Conservation (phyloP, 2,329 filamentous ascomycete species). For the Claviceps spartinae region DNA sequence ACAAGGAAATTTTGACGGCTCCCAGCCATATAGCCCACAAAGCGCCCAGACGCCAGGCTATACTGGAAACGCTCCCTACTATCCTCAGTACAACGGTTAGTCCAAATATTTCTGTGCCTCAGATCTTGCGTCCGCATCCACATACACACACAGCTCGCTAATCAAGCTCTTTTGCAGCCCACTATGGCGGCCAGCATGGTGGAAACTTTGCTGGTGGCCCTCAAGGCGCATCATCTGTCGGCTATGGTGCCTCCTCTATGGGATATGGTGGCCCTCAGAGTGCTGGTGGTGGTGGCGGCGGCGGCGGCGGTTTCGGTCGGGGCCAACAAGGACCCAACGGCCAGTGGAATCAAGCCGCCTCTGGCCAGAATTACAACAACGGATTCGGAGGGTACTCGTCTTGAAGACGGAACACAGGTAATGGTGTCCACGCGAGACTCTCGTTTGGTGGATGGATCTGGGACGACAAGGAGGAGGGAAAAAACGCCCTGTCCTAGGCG, state of each 20-base stretch:
- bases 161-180: conserved; percentile 20
- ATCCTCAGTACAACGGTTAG: conserved; percentile 83
- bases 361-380: conserved; percentile 43
- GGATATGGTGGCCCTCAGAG: conserved; percentile 59
- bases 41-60: conserved; percentile 60
- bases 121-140: background rate
- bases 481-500: conserved; percentile 4
- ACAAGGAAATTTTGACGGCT: conserved; percentile 56
- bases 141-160: conserved; percentile 3
- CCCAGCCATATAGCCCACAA: conserved; percentile 57
- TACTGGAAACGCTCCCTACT: conserved; percentile 72
- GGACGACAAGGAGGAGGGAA: conserved; percentile 2
- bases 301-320: conserved; percentile 58
- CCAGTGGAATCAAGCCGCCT: conserved; percentile 40
- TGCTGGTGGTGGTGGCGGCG: conserved; percentile 55
- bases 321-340: conserved; percentile 47
- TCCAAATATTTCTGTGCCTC: conserved; percentile 9
- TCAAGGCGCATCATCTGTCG: conserved; percentile 46
- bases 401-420: conserved; percentile 19
- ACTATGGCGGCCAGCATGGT: conserved; percentile 53
- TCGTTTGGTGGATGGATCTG: conserved; percentile 2
- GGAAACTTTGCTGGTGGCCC: conserved; percentile 51
- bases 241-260: conserved; percentile 54
- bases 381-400: conserved; percentile 52
- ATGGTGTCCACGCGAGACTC: conserved; percentile 3